Percentiles rank a stretch among this genome's conserved stretches.
Conservation (phyloP, 108 stramenopile species). For the Aurantiochytrium sp. region DNA sequence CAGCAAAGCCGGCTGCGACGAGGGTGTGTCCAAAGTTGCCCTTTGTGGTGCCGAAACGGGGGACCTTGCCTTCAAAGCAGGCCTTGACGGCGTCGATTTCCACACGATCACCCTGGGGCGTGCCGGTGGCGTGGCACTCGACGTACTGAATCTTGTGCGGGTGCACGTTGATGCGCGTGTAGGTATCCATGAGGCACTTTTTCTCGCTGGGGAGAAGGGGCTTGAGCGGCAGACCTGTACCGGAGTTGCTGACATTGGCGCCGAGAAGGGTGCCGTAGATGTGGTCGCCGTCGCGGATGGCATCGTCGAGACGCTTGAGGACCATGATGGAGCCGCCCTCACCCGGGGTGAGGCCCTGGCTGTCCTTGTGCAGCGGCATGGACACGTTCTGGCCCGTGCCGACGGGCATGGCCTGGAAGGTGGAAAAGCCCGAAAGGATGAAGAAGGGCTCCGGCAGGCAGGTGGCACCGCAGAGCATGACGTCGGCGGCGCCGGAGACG, state of each 20-base stretch:
- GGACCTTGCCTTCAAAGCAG: not conserved
- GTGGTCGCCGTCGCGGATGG: not conserved
- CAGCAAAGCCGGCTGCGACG: not conserved
- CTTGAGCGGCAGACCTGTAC: not conserved
- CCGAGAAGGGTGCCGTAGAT: not conserved
- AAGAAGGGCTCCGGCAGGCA: not conserved
- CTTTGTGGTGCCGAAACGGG: not conserved
- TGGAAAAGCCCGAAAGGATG: not conserved
- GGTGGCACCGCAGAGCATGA: not conserved
- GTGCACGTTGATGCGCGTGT: not conserved
- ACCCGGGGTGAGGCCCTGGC: not conserved
- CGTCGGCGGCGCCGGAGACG: not conserved
- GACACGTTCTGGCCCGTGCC: not conserved
- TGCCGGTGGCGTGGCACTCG: not conserved
- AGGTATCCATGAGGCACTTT: not conserved
- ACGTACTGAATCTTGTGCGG: not conserved
- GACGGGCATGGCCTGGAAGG: not conserved
- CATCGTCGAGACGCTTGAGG: not conserved
- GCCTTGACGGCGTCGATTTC: not conserved
- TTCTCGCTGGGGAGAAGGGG: not conserved
- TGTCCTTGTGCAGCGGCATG: not conserved
- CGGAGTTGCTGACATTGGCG: not conserved
- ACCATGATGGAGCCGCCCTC: not conserved
- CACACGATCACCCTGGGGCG: not conserved
- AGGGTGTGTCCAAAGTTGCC: not conserved